Evolutionary conservation across 75 land plant species (phyloP), one percentile per base, ranked within the genome.

Genomic region (Isoetes taiwanensis): DNA sequence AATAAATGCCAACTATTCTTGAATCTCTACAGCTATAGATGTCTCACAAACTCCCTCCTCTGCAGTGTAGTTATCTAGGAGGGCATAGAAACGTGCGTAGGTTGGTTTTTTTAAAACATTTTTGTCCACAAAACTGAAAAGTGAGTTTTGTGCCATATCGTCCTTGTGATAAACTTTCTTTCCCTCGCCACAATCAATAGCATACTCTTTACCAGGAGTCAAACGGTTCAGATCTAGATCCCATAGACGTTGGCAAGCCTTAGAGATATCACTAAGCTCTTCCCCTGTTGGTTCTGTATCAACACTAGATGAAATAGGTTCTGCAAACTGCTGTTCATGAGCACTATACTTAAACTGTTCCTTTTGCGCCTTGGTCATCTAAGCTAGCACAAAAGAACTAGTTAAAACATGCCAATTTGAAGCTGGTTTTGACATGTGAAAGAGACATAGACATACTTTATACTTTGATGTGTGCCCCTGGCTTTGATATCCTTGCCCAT

Each of bases 111-210:
- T 67, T 40, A 91, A 72, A 21, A 83, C 72, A 41, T 77, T 77
- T 28, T 78, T 79, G 58, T 56, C 64, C 33, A 91, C 23, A 75
- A 73, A 79, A 27, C 43, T 39, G 63, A 91, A 91, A 2, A 91
- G 69, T 32, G 66, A 58, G 53, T 78, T 77, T 37, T 58, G 37
- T 30, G 85, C 87, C 85, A 83, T 67, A 56, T 91, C 97, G 24
- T 78, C 79, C 52, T 61, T 77, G 30, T 76, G 67, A 66, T 75
- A 83, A 28, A 73, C 67, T 70, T 78, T 91, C 71, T 87, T 86
- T 37, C 95, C 97, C 34, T 81, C 88, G 28, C 94, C 97, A 67
- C 87, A 86, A 31, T 86, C 83, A 32, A 91, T 80, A 38, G 80
- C 66, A 69, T 91, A 91, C 62, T 91, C 97, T 30, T 74, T 76